Evolutionary conservation across 176 grass and related monocot species (phyloP).

Genomic region (Aegilops speltoides): DNA sequence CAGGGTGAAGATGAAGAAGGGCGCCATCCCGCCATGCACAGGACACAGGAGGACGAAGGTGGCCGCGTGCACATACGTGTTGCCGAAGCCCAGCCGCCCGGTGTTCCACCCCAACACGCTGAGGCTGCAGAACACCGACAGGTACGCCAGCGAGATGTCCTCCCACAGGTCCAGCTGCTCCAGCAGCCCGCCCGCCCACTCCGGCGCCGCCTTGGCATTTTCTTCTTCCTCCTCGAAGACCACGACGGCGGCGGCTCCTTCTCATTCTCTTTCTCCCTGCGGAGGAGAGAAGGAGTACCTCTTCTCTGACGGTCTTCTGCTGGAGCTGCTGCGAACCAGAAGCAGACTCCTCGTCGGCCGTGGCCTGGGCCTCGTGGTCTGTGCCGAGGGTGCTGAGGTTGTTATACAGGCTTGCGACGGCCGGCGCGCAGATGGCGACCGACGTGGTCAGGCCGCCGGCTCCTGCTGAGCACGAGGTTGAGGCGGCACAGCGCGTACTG

Average conservation of each 20-base stretch:
- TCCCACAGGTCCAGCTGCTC: slow-evolving; percentile 51
- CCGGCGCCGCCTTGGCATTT: background rate
- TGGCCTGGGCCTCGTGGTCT: slow-evolving; percentile 48
- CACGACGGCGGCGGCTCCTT: too few relatives aligned
- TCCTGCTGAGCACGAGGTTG: slow-evolving; percentile 49
- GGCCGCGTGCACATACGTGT: slow-evolving; percentile 67
- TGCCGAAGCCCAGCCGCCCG: slow-evolving; percentile 65
- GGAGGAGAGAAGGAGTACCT: slow-evolving; percentile 34
- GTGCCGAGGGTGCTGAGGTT: slow-evolving; percentile 68
- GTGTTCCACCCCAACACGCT: slow-evolving; percentile 78
- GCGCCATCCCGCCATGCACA: slow-evolving; percentile 49
- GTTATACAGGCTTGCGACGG: slow-evolving; percentile 42
- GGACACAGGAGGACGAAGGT: slow-evolving; percentile 75
- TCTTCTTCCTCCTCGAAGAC: background rate
- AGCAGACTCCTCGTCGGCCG: slow-evolving; percentile 27
- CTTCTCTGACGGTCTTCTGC: slow-evolving; percentile 41
- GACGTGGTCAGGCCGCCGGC: slow-evolving; percentile 53
- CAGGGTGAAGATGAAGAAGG: slow-evolving; percentile 79
- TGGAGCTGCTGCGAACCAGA: slow-evolving; percentile 5
- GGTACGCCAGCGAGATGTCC: slow-evolving; percentile 65
- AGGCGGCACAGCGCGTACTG: slow-evolving; percentile 73
- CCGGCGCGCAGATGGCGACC: slow-evolving; percentile 13
- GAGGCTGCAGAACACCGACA: slow-evolving; percentile 77
- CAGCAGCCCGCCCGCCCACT: slow-evolving; percentile 42
- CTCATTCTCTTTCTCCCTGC: too few relatives aligned